Evolutionary conservation across 1,284 basidiomycete species (phyloP).

Genomic region (Tilletia caries): DNA sequence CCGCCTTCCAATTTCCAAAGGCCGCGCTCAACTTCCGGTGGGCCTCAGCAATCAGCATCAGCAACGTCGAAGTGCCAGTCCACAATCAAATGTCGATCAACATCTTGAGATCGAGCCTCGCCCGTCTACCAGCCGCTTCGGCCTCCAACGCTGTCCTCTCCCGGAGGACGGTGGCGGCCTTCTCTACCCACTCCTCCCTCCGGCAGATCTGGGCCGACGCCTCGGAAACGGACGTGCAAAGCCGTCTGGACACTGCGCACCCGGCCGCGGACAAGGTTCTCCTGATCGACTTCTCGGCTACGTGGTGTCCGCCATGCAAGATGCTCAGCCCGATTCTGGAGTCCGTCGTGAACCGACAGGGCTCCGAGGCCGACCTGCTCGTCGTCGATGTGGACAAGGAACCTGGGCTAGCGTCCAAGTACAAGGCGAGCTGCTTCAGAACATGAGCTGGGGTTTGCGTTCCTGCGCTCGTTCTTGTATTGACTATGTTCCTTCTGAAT

Average conservation of each 20-base stretch:
- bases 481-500: neutral
- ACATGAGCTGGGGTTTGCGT: neutral
- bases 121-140: too few species aligned
- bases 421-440: neutral
- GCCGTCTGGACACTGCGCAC: neutral
- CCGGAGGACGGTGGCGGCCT: neutral
- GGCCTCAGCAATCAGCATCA: too few species aligned
- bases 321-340: constrained; percentile 5
- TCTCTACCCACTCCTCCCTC: neutral
- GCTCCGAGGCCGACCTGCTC: constrained; percentile 2
- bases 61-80: too few species aligned
- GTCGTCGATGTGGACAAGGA: constrained; percentile 10
- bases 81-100: too few species aligned
- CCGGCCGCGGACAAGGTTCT: neutral
- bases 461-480: too few species aligned
- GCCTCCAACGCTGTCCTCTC: neutral
- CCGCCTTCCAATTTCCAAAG: too few species aligned
- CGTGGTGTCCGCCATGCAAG: neutral
- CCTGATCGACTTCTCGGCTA: constrained; percentile 4
- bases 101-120: too few species aligned
- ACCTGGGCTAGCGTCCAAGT: neutral
- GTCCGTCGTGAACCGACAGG: neutral
- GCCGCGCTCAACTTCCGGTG: too few species aligned
- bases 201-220: constrained; percentile 2
- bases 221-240: neutral